Base-by-base conservation (phyloP, 2,329 filamentous ascomycete species). In the Ascochyta rabiei region DNA sequence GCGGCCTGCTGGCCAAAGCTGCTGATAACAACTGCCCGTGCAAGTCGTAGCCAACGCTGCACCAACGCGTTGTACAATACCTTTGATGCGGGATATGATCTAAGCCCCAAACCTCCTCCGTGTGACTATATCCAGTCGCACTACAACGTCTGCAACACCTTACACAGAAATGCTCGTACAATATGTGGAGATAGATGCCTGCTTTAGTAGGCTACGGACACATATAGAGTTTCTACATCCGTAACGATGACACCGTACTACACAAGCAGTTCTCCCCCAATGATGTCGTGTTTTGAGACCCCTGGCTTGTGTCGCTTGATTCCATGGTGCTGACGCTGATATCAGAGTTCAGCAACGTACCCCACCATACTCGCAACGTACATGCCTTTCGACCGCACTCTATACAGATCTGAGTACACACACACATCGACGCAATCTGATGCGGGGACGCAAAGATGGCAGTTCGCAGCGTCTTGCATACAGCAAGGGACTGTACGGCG, bases 301-400 rank as follows among this genome's bases (percentile, higher is more conserved):
- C 13, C 16, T 28, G 35, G 4, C 21, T 40, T 28, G 48, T 35
- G 13, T 26, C 7, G 41, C 48, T 13, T 26, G 10, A n/a, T 19
- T 4, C 19, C 30, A 10, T 15, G 37, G 41, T 55, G 52, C 52
- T 55, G 47, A 50, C 42, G 41, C 52, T 45, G 52, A 40, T 30
- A 19, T n/a, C n/a, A 50, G 35, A 19, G 26, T 33, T 28, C n/a
- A n/a, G 24, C 9, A 2, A 19, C 28, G 23, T 15, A 30, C n/a
- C 18, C 16, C 23, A 26, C n/a, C 12, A 23, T 10, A 37, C 15
- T 18, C 16, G 16, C 6, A 33, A 19, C 15, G 19, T 9, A 15
- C 15, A 13, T 19, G 18, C 9, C 8, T 13, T 15, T 12, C 50
- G 41, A 46, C 35, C 6, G 41, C 24, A 10, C 31, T 18, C 9